Percentiles rank a stretch among this genome's conserved stretches.
Conservation (phyloP, 805 yeast species). For the Wickerhamomyces chaumierensis region DNA sequence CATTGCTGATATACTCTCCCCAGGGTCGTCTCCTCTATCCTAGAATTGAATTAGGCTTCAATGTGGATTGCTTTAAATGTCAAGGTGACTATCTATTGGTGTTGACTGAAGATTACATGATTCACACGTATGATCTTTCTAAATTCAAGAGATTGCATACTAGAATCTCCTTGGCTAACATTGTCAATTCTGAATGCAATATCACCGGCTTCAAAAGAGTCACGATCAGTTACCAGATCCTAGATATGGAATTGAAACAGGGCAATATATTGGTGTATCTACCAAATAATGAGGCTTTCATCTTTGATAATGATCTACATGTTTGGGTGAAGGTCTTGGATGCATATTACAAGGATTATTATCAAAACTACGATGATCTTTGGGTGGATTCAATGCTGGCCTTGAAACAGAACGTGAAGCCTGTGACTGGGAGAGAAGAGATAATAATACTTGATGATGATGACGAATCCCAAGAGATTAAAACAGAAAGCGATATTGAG, state of each 20-base stretch:
- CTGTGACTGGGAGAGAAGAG: background rate
- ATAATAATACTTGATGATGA: background rate
- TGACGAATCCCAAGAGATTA: background rate
- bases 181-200: conserved; percentile 28
- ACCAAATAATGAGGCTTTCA: conserved; percentile 27
- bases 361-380: conserved; percentile 7
- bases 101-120: conserved; percentile 37
- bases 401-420: background rate
- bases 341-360: conserved; percentile 5
- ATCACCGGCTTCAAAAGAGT: conserved; percentile 13
- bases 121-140: conserved; percentile 40
- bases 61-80: conserved; percentile 28
- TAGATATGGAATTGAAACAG: conserved; percentile 23
- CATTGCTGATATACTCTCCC: conserved; percentile 33
- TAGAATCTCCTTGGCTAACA: conserved; percentile 41
- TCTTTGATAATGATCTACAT: conserved; percentile 29
- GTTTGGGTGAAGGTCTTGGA: conserved; percentile 41
- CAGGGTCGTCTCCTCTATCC: conserved; percentile 37
- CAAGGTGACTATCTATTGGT: conserved; percentile 25
- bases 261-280: conserved; percentile 32
- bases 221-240: conserved; percentile 13
- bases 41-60: conserved; percentile 39
- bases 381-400: conserved; percentile 7
- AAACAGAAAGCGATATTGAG: no score
- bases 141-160: conserved; percentile 23